Conservation (phyloP, 768 basidiomycete species). For the Boletus rubescentipes region DNA sequence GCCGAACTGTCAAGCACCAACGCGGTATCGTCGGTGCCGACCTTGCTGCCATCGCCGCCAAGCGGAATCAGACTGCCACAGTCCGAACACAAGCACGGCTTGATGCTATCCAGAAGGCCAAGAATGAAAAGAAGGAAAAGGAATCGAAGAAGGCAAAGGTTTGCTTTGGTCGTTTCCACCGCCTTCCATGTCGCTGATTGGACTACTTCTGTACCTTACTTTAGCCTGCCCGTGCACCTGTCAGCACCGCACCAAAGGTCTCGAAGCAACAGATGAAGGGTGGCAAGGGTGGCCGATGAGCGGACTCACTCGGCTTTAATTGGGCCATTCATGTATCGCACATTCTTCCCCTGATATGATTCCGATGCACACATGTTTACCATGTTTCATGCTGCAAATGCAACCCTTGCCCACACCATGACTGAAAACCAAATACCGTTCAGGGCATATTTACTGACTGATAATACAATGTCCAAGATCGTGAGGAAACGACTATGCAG, state of each 20-base stretch:
- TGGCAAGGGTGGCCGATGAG: constrained; percentile 73
- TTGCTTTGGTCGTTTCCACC: neutral
- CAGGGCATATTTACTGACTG: neutral
- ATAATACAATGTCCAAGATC: constrained; percentile 22
- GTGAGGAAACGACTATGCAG: constrained; percentile 5
- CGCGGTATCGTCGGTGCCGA: constrained; percentile 98
- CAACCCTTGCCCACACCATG: neutral
- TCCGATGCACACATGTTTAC: constrained; percentile 11
- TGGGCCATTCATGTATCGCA: constrained; percentile 25
- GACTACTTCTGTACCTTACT: neutral
- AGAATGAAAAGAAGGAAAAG: constrained; percentile 96
- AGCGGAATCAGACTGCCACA: constrained; percentile 88
- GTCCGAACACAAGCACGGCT: constrained; percentile 77
- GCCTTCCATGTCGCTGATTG: constrained; percentile 3
- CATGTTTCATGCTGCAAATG: constrained; percentile 4
- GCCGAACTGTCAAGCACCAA: constrained; percentile 96
- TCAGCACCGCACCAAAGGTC: constrained; percentile 71
- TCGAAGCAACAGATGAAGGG: constrained; percentile 98
- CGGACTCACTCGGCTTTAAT: constrained; percentile 2
- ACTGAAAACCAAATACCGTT: neutral
- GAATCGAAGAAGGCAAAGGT: constrained; percentile 90
- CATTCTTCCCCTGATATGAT: constrained; percentile 19
- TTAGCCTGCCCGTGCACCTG: constrained; percentile 57
- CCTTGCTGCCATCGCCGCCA: constrained; percentile 85
- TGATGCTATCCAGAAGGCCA: constrained; percentile 89